Evolutionary conservation across 768 basidiomycete genomes (phyloP), one percentile per base, ranked within the genome.

Genomic region (Scleroderma citrinum): DNA sequence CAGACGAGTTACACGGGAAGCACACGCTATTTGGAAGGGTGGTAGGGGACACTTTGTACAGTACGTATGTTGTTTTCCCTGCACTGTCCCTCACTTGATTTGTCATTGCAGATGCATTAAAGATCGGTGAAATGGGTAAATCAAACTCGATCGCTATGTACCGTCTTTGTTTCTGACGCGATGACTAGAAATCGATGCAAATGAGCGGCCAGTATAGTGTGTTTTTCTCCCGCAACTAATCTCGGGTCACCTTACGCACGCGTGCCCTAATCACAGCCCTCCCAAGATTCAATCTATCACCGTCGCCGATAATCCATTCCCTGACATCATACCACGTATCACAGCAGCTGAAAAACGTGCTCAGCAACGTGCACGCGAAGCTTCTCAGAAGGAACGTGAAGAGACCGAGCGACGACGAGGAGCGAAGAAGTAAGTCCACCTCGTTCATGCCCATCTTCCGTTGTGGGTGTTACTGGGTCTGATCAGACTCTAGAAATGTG

Each of bases 271-370:
- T 17, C 43, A 0, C 56, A 93, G 92, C 56, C 92, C 96, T 2
- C 93, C 95, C 0, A 93, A 87, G 63, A 95, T 99, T 64, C 87
- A 83, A 57, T 78, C 78, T 2, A 76, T 95, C 24, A 80, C 83
- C 10, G 87, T 99, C 46, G 62, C 92, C 26, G 92, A 96, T 46
- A 95, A 98, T 61, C 95, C 96, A 0, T 97, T 96, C 64, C 80
- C 85, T 47, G 94, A 98, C 61, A 96, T 98, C 55, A 78, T 93
- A 32, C 95, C 95, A 5, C 84, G 96, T 21, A 99, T 98, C 52
- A 99, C 96, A 1, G 92, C 93, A 1, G 91, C 83, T 2, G 96
- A 98, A 69, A 85, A 87, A 53, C 78, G 84, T 35, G 84, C 75
- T 0, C 96, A 99, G 63, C 85, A 85, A 53, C 77, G 77, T 47